Conservation (phyloP, 371 early-diverging fungal species). For the Zancudomyces culisetae region DNA sequence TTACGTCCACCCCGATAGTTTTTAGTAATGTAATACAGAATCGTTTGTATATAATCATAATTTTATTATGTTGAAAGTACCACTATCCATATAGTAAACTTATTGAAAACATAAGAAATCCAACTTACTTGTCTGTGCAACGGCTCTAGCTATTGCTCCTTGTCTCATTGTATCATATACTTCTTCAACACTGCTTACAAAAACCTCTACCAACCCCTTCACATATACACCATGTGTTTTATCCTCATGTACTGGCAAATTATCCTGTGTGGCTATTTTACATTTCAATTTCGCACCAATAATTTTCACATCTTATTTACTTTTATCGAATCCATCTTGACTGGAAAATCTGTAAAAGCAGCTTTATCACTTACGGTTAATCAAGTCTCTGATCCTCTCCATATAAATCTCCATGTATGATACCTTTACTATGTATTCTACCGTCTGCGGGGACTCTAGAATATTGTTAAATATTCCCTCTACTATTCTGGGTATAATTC, state of each 20-base stretch:
- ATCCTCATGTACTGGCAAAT: slow-evolving; percentile 88
- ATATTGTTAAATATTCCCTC: slow-evolving; percentile 76
- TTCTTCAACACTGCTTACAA: slow-evolving; percentile 81
- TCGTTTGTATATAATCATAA: too few species aligned
- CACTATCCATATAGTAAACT: too few species aligned
- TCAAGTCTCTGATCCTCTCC: slow-evolving; percentile 93
- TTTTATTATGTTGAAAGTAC: too few species aligned
- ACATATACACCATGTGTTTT: slow-evolving; percentile 87
- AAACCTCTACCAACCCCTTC: slow-evolving; percentile 83
- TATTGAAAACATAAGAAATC: neutral
- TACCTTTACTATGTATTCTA: slow-evolving; percentile 75
- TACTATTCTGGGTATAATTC: slow-evolving; percentile 85
- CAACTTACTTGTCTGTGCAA: slow-evolving; percentile 57
- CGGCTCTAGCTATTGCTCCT: slow-evolving; percentile 74
- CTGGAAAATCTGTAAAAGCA: neutral
- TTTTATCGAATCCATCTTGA: neutral
- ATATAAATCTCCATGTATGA: slow-evolving; percentile 99
- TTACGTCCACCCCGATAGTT: slow-evolving; percentile 97
- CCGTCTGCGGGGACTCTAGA: slow-evolving; percentile 58
- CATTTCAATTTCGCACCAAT: neutral
- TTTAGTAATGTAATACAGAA: too few species aligned
- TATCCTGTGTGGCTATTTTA: slow-evolving; percentile 36
- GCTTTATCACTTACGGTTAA: slow-evolving; percentile 48
- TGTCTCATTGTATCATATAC: slow-evolving; percentile 85
- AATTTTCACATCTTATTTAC: neutral